Conservation (phyloP, 305 asterid species). For the Solanum hybrid region DNA sequence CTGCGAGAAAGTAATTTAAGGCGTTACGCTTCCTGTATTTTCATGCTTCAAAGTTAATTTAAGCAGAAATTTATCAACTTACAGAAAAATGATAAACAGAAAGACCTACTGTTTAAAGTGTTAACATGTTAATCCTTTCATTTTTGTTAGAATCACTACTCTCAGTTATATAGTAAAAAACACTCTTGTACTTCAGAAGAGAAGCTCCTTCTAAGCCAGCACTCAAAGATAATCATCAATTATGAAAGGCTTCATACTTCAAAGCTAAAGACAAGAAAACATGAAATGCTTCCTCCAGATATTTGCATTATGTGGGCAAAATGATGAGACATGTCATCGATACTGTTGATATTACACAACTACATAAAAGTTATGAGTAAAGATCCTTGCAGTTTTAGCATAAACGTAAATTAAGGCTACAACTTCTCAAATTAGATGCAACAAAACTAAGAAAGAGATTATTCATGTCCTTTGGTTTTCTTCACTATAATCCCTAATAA, state of each 20-base stretch:
- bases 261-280: not conserved
- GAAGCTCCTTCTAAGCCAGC: not conserved
- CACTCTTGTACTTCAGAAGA: not conserved
- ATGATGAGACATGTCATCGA: not conserved
- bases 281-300: not conserved
- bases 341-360: not conserved
- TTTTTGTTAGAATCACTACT: not conserved
- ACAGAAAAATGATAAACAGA: not conserved
- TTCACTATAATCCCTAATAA: not conserved
- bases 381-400: not conserved
- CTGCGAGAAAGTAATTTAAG: not conserved
- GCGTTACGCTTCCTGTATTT: not conserved
- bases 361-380: not conserved
- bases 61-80: not conserved
- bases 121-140: not conserved
- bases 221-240: not conserved
- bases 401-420: not conserved
- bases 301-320: not conserved
- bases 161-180: not conserved
- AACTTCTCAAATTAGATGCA: not conserved
- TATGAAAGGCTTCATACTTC: not conserved
- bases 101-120: not conserved
- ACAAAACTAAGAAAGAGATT: not conserved
- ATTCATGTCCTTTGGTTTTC: not conserved
- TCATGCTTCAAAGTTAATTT: not conserved